phyloP scores from a whole-genome alignment of 768 basidiomycete genomes.

The Boletus pseudo-olivaceus region DNA sequence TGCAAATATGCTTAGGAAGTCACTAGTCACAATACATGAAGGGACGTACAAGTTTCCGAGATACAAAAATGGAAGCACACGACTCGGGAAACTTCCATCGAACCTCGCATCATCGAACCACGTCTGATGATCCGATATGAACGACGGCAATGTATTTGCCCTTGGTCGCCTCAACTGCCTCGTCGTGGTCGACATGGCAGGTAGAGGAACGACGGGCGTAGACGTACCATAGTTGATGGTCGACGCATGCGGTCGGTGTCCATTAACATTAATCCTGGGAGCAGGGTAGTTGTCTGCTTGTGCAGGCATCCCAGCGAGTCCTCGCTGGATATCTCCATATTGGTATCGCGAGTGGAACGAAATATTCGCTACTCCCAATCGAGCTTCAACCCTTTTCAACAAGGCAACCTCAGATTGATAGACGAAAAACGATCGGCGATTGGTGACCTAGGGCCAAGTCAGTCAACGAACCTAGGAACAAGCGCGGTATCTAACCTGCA shows the following conservation, averaged over 20 bases:
- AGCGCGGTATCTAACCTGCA: conserved; percentile 48
- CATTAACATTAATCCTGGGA: conserved; percentile 12
- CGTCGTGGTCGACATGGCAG: conserved; percentile 19
- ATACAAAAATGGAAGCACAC: conserved; percentile 90
- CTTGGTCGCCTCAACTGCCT: conserved; percentile 47
- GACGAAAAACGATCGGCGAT: conserved; percentile 85
- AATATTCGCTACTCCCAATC: conserved; percentile 30
- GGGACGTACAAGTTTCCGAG: conserved; percentile 86
- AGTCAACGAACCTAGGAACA: background rate
- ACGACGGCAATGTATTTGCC: conserved; percentile 66
- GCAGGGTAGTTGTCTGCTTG: conserved; percentile 7
- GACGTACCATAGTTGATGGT: conserved; percentile 20
- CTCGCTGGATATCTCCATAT: conserved; percentile 22
- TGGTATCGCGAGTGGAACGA: conserved; percentile 24
- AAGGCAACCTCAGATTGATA: conserved; percentile 78
- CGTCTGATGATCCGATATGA: conserved; percentile 70
- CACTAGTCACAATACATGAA: background rate
- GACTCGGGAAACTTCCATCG: conserved; percentile 93
- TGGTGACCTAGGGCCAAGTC: conserved; percentile 42
- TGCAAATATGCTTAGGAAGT: conserved; percentile 27
- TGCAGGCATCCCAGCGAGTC: conserved; percentile 4
- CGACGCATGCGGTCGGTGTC: conserved; percentile 22
- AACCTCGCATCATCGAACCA: conserved; percentile 95
- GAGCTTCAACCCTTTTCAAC: conserved; percentile 65
- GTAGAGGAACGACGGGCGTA: conserved; percentile 2